A percentile compares a stretch with the other conserved stretches of the same genome.
phyloP scores from a whole-genome alignment of 768 basidiomycete species.

The Holtermanniella nyarrowii region DNA sequence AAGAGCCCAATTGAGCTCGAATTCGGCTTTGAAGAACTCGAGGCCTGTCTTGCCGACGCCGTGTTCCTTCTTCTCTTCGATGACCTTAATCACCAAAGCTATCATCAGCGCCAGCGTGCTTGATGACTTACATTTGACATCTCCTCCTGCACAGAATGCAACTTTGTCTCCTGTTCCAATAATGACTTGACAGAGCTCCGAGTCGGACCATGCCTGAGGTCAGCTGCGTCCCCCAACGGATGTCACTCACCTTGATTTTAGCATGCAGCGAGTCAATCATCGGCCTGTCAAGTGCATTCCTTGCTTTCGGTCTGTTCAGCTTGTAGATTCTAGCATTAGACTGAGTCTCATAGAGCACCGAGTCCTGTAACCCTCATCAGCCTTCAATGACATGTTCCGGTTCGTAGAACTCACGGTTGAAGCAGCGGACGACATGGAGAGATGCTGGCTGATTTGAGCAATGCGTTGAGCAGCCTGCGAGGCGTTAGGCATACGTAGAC shows the following conservation, averaged over 20 bases:
- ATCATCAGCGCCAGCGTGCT: background rate
- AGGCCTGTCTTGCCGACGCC: slow-evolving; percentile 37
- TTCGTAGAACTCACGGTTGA: no score
- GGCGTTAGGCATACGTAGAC: background rate
- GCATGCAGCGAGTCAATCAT: slow-evolving; percentile 65
- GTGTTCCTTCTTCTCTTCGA: background rate
- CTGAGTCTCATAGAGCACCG: slow-evolving; percentile 27
- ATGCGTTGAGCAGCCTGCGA: background rate
- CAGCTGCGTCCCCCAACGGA: background rate
- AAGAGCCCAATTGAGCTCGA: slow-evolving; percentile 33
- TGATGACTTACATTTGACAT: slow-evolving; percentile 66
- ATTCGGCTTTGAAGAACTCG: slow-evolving; percentile 83
- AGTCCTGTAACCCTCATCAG: slow-evolving; percentile 1
- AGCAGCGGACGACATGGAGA: background rate
- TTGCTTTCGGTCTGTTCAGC: slow-evolving; percentile 67
- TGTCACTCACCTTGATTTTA: slow-evolving; percentile 59
- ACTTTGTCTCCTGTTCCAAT: slow-evolving; percentile 45
- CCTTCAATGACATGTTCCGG: no score
- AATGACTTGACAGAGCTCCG: slow-evolving; percentile 29
- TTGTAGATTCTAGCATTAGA: slow-evolving; percentile 51
- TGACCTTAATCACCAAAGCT: slow-evolving; percentile 3
- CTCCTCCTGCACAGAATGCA: slow-evolving; percentile 91
- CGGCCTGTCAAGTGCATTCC: slow-evolving; percentile 68
- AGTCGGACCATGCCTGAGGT: slow-evolving; percentile 26
- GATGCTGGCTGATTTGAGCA: background rate